Conservation (phyloP, 805 yeast species). For the Candida argentea region DNA sequence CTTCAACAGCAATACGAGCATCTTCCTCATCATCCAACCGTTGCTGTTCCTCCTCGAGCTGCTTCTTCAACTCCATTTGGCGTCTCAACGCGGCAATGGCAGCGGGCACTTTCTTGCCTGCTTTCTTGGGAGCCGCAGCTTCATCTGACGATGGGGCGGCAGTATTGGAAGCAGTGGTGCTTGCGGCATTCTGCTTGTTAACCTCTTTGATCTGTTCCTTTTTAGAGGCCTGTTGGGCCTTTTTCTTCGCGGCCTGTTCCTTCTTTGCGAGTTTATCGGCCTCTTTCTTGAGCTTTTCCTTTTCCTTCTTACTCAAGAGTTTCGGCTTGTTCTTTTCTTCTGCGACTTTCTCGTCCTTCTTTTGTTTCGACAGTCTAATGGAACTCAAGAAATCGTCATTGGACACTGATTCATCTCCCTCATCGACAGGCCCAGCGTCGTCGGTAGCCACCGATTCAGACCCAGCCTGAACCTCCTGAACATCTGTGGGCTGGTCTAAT, state of each 20-base stretch:
- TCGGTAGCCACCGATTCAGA: constrained; percentile 16
- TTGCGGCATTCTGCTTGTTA: constrained; percentile 34
- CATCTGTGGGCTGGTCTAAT: constrained; percentile 27
- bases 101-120: constrained; percentile 76
- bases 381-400: constrained; percentile 73
- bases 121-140: constrained; percentile 32
- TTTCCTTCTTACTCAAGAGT: constrained; percentile 85
- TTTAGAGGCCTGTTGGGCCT: constrained; percentile 54
- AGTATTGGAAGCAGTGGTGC: constrained; percentile 12
- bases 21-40: constrained; percentile 64
- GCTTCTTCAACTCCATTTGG: constrained; percentile 82
- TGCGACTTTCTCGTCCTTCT: constrained; percentile 60
- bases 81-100: constrained; percentile 85
- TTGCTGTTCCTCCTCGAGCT: constrained; percentile 74
- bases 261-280: constrained; percentile 84
- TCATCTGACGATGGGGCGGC: constrained; percentile 13
- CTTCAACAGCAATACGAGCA: constrained; percentile 39
- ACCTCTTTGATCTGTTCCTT: constrained; percentile 46
- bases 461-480: constrained; percentile 24
- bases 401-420: constrained; percentile 12
- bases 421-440: constrained; percentile 10
- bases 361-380: constrained; percentile 67
- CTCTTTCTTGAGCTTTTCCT: constrained; percentile 92
- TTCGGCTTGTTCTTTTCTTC: constrained; percentile 52
- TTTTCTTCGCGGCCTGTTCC: constrained; percentile 80